phyloP scores from a whole-genome alignment of 2,329 filamentous ascomycete genomes.

The Teratosphaeriaceae sp. region DNA sequence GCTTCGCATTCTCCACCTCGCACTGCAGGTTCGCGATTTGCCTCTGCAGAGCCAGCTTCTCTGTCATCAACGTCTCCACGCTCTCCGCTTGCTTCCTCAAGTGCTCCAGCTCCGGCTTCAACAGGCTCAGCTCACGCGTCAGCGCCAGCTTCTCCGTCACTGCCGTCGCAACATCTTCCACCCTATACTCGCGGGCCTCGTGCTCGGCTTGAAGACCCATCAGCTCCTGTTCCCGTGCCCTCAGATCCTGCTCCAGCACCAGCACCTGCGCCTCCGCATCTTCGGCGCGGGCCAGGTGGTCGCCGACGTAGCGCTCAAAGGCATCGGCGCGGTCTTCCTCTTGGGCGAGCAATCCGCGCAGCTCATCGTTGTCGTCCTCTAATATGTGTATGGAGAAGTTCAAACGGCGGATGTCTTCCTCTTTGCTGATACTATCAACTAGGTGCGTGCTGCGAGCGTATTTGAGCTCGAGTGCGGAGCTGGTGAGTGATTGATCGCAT shows the following conservation, averaged over 20 bases:
- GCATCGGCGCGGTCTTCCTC: conserved; percentile 55
- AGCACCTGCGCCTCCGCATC: conserved; percentile 41
- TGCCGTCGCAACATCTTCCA: conserved; percentile 63
- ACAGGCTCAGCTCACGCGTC: conserved; percentile 50
- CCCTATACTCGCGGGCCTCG: conserved; percentile 58
- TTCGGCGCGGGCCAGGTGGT: conserved; percentile 40
- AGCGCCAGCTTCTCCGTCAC: conserved; percentile 60
- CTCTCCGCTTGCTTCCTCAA: conserved; percentile 51
- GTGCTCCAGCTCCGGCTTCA: conserved; percentile 58
- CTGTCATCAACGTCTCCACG: conserved; percentile 63
- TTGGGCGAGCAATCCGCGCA: conserved; percentile 57
- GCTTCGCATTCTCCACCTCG: conserved; percentile 75
- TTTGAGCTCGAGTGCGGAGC: conserved; percentile 56
- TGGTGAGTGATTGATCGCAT: conserved; percentile 45
- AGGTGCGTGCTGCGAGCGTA: conserved; percentile 61
- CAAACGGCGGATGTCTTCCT: conserved; percentile 66
- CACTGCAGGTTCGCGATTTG: conserved; percentile 71
- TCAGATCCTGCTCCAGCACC: conserved; percentile 45
- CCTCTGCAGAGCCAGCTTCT: conserved; percentile 73
- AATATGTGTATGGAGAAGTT: conserved; percentile 64
- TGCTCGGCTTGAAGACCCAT: conserved; percentile 63
- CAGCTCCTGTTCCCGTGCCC: conserved; percentile 47
- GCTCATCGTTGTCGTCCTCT: conserved; percentile 64
- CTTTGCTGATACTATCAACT: conserved; percentile 61
- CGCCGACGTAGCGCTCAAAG: conserved; percentile 45